Evolutionary conservation across 2,329 filamentous ascomycete genomes (phyloP).

Genomic region (Penicillium sp.): DNA sequence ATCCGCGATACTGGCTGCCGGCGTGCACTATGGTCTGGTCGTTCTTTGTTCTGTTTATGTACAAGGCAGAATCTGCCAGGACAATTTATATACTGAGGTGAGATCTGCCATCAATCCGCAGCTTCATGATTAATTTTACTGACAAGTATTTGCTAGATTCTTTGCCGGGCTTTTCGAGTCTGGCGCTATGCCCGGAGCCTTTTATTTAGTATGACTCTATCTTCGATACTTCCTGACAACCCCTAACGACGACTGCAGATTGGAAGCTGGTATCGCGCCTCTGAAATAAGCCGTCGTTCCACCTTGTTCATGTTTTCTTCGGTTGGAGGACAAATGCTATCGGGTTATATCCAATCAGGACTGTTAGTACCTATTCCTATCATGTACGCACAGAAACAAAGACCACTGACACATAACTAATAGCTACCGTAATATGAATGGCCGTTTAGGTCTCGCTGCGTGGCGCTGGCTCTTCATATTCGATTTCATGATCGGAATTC

Average conservation of each 20-base stretch:
- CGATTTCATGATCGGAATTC: slow-evolving; percentile 4
- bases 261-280: slow-evolving; percentile 9
- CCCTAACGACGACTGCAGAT: not conserved
- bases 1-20: slow-evolving; percentile 7
- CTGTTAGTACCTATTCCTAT: not conserved
- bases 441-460: not conserved
- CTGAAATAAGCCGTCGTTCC: slow-evolving; percentile 6
- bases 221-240: not conserved
- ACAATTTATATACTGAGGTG: slow-evolving; percentile 1
- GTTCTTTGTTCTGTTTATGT: slow-evolving; percentile 6
- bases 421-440: slow-evolving; percentile 7
- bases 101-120: not conserved
- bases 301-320: slow-evolving; percentile 5
- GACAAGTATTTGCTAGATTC: not conserved
- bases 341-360: slow-evolving; percentile 7
- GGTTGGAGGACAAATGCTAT: slow-evolving; percentile 10
- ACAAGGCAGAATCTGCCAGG: slow-evolving; percentile 5
- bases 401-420: too few species aligned
- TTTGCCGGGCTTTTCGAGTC: slow-evolving; percentile 12
- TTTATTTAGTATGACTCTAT: not conserved
- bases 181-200: slow-evolving; percentile 8
- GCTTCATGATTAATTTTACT: too few species aligned
- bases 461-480: slow-evolving; percentile 12
- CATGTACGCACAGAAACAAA: too few species aligned
- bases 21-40: slow-evolving; percentile 6